These are phyloP conservation scores for Pleurotus cornucopiae DNA, from an alignment of 768 basidiomycete genomes.

Conservation along the genomic window DNA sequence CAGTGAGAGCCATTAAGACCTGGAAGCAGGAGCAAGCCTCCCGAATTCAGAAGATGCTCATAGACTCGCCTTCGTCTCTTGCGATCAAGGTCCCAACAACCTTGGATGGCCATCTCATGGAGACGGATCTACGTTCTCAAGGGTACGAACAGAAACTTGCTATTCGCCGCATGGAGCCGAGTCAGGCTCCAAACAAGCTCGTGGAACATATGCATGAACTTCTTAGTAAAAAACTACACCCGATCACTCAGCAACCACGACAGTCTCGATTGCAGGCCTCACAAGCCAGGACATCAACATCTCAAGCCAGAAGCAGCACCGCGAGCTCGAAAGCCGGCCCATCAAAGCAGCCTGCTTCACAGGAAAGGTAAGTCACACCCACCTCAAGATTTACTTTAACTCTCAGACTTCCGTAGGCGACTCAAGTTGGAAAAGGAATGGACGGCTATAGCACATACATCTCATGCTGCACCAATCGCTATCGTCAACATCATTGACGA, in stretches of 20 bases:
- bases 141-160: constrained; percentile 42
- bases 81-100: constrained; percentile 37
- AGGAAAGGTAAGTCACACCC: no score
- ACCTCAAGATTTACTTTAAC: background rate
- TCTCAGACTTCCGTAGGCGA: constrained; percentile 10
- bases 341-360: constrained; percentile 1
- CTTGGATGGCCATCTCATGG: constrained; percentile 37
- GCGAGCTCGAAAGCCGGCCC: no score
- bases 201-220: constrained; percentile 18
- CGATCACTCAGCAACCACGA: no score
- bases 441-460: constrained; percentile 22
- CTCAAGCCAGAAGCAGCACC: background rate
- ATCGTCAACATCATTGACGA: constrained; percentile 38
- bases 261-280: no score
- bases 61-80: constrained; percentile 23
- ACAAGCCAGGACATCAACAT: background rate
- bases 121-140: constrained; percentile 38
- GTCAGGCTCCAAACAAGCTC: background rate
- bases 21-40: constrained; percentile 27
- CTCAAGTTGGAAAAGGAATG: constrained; percentile 27
- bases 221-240: constrained; percentile 11
- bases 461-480: constrained; percentile 27
- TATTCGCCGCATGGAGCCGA: constrained; percentile 1
- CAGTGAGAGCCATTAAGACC: constrained; percentile 14
- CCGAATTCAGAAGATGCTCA: constrained; percentile 24